Evolutionary conservation across 129 eudicot species (phyloP), one percentile per base, ranked within the genome.

Genomic region (Cynara cardunculus): DNA sequence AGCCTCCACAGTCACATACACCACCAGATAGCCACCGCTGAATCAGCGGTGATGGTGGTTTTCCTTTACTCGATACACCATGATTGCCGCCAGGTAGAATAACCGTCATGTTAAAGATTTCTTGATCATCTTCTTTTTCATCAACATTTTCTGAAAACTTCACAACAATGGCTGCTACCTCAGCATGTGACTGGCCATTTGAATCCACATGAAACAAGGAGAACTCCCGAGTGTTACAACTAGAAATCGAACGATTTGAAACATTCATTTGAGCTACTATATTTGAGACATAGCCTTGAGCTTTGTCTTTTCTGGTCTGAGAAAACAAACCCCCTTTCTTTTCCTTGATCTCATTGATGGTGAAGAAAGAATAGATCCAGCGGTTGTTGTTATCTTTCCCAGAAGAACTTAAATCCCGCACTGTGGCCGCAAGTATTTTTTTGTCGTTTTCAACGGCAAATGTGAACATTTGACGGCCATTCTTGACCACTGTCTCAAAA

Each of bases 1-100:
- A 94, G 13, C 98, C 98, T 21, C 97, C 98, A 77, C 98, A 94
- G 71, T 91, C 98, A 85, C 98, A 94, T 25, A 77, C 87, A 59
- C 98, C 98, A 27, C 94, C 92, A 8, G 96, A 85, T 21, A 78
- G 73, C 98, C 98, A 94, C 84, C 98, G 85, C 35, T 91, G 85
- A 25, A 89, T 84, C n/a, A 94, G 72, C 19, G 97, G 79, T 31
- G 96, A 91, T 62, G 93, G 83, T n/a, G 93, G 79, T 81, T 84
- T 89, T 80, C 93, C 97, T 39, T 89, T 85, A 80, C 89, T 86
- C 56, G 97, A 89, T 39, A 81, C 76, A 11, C 93, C 94, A 85
- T 94, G 98, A 71, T 82, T 81, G 25, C 93, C 98, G 28, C 92
- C 92, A 27, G 98, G 96, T 64, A 94, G 81, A 75, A 94, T 80